Percentiles rank a stretch among this genome's conserved stretches.
Evolutionary conservation across 2,329 filamentous ascomycete species (phyloP).

Genomic region (Ilyonectria sp.): DNA sequence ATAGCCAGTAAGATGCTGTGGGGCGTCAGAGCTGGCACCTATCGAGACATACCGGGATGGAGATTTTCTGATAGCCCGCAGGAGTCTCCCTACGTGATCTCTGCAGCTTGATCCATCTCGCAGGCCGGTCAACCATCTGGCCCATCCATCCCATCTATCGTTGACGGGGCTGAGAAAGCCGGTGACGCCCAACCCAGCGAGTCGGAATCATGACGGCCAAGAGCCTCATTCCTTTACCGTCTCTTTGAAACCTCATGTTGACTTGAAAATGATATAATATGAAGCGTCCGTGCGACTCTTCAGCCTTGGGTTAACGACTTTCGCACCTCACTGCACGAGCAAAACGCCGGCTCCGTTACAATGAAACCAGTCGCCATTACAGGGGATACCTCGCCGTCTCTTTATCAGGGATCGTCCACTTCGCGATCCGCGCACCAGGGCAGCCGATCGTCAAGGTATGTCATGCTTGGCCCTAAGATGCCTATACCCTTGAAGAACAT

Average conservation of each 20-base stretch:
- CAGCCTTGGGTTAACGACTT: not conserved
- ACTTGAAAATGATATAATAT: not conserved
- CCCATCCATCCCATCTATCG: not conserved
- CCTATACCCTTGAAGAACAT: no score
- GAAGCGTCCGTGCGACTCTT: not conserved
- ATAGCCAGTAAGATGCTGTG: not conserved
- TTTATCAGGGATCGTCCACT: not conserved
- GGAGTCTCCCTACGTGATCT: not conserved
- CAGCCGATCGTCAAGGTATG: not conserved
- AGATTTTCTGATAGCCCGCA: not conserved
- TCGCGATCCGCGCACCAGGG: not conserved
- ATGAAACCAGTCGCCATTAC: not conserved
- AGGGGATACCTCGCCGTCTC: not conserved
- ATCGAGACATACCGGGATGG: not conserved
- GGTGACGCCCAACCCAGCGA: constrained; percentile 4
- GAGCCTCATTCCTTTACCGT: not conserved
- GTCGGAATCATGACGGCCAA: not conserved
- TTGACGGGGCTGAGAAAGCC: not conserved
- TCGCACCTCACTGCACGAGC: not conserved
- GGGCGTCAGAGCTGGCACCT: not conserved
- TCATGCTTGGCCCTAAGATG: not conserved
- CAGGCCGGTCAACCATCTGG: not conserved
- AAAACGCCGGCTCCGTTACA: no score
- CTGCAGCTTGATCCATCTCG: not conserved
- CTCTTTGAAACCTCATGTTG: not conserved